Conservation (phyloP, 2,329 filamentous ascomycete genomes). For the Claviceps cyperi region DNA sequence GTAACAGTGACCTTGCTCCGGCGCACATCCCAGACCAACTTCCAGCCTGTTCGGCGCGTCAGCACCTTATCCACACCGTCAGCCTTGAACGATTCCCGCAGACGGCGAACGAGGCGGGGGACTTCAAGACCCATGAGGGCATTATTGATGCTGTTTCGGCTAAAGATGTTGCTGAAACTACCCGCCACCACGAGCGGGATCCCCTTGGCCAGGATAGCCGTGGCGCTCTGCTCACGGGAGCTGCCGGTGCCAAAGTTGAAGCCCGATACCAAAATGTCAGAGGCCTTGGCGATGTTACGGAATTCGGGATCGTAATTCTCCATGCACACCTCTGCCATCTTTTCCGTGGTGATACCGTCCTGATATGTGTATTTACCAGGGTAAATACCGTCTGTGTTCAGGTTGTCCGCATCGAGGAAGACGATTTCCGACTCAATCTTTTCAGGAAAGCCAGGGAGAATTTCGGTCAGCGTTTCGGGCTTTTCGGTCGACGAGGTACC, state of each 20-base stretch:
- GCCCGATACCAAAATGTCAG: conserved; percentile 72
- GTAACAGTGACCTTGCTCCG: conserved; percentile 55
- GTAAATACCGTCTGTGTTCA: conserved; percentile 1
- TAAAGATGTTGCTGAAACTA: conserved; percentile 76
- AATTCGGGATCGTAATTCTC: conserved; percentile 79
- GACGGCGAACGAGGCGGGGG: conserved; percentile 47
- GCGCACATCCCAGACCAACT: conserved; percentile 63
- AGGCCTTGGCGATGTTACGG: conserved; percentile 42
- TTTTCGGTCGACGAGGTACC: background rate
- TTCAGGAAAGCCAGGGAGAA: conserved; percentile 4
- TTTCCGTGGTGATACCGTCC: conserved; percentile 59
- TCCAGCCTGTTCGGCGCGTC: conserved; percentile 54
- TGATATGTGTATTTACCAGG: conserved; percentile 72
- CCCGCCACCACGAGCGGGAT: conserved; percentile 70
- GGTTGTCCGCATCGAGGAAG: background rate
- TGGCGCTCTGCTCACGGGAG: conserved; percentile 65
- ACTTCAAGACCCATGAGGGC: conserved; percentile 60
- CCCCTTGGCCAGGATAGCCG: conserved; percentile 65
- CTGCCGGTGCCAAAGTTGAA: conserved; percentile 78
- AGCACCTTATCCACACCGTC: conserved; percentile 9
- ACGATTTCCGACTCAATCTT: background rate
- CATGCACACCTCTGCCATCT: conserved; percentile 87
- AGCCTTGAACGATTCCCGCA: conserved; percentile 45
- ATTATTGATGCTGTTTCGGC: conserved; percentile 67
- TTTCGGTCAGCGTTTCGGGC: conserved; percentile 6